Evolutionary conservation across 768 basidiomycete species (phyloP).

Genomic region (Leccinum barrowsii): DNA sequence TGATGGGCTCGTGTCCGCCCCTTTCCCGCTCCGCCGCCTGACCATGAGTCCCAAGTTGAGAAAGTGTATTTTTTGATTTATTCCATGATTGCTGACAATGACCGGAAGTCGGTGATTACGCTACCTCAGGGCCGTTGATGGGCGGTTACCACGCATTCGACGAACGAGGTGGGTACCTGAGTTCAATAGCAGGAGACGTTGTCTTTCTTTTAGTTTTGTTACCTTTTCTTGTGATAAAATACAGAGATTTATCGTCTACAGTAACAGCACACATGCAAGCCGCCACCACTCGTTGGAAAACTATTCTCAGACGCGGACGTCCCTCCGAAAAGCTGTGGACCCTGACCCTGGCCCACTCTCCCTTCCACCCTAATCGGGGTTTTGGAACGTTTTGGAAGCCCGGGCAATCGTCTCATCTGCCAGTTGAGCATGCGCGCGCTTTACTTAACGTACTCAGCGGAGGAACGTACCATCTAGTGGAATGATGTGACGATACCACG

Average conservation of each 20-base stretch:
- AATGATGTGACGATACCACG: background rate
- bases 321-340: background rate
- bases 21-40: background rate
- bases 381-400: background rate
- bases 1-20: background rate
- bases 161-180: background rate
- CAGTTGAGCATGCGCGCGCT: background rate
- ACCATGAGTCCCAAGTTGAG: background rate
- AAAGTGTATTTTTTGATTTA: background rate
- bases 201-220: background rate
- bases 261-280: background rate
- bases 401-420: background rate
- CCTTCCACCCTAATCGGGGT: background rate
- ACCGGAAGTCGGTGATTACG: conserved; percentile 20
- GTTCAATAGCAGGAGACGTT: background rate
- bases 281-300: background rate
- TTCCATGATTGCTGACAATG: background rate
- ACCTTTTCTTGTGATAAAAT: background rate
- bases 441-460: background rate
- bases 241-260: background rate
- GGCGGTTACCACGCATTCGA: background rate
- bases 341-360: background rate
- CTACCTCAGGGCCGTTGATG: conserved; percentile 12
- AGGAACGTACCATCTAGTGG: background rate
- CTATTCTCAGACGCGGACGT: background rate